Evolutionary conservation across 2,329 filamentous ascomycete species (phyloP), one percentile per base, ranked within the genome.

Genomic region (Coniochaeta sp.): DNA sequence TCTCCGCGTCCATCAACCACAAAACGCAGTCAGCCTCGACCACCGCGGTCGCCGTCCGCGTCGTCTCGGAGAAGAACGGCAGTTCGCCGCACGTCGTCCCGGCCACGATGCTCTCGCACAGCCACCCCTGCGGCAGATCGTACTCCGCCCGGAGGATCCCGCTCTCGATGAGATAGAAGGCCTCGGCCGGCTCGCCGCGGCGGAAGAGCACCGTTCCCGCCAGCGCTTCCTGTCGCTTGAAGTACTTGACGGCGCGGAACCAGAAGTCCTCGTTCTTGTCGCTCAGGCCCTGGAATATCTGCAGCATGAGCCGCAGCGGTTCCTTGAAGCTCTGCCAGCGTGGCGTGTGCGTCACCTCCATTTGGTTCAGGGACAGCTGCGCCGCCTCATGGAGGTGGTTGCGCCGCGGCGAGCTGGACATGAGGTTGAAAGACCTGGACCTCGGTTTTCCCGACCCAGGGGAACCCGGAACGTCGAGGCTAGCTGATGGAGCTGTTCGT

Each of bases 61-160:
- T 81, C 1, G 93, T 98, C 69, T 96, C 90, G 2, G 89, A 91
- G 75, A 99, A 99, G 77, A 99, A 99, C 0, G 95, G 95, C 58
- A 99, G 75, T 76, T 99, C 95, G 38, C 95, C 95, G 67, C 93
- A 98, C 0, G 95, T 97, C 1, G 95, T 95, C 17, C 95, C 95
- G 0, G 93, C 90, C 1, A 97, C 89, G 59, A 98, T 97, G 68
- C 91, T 90, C 73, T 99, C 95, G 62, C 89, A 91, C 66, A 96
- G 89, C 66, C 83, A 84, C 0, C 95, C 95, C 71, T 98, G 95
- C 1, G 95, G 92, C 34, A 96, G 81, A 63, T 93, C 84, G 71
- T 99, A 98, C 68, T 97, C 93, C 3, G 90, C 91, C 17, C 93
- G 86, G 34, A 99, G 79, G 66, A 98, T 92, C 38, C 95, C 95